phyloP scores from a whole-genome alignment of 1,139 yeast genomes.

The Sugiyamaella grinbergsii region DNA sequence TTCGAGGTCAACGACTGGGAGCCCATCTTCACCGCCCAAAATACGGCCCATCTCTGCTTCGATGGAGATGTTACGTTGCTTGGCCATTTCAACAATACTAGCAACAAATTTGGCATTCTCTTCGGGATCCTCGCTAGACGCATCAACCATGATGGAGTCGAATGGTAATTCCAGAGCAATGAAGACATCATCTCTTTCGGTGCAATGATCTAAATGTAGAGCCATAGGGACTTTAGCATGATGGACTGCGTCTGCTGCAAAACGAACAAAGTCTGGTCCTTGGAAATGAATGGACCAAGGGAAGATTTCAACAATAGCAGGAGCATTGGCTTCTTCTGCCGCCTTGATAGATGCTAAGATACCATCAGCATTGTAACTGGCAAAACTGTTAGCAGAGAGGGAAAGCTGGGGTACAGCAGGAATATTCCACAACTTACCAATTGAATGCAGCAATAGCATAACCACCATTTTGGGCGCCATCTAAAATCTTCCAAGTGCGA shows the following conservation, averaged over 20 bases:
- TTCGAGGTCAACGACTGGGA: constrained; percentile 35
- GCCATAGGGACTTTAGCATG: constrained; percentile 36
- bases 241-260: constrained; percentile 33
- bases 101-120: constrained; percentile 32
- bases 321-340: constrained; percentile 35
- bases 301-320: constrained; percentile 38
- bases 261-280: constrained; percentile 33
- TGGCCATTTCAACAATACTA: constrained; percentile 32
- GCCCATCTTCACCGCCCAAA: constrained; percentile 39
- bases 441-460: constrained; percentile 37
- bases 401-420: neutral
- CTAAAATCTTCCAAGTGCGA: constrained; percentile 34
- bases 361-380: constrained; percentile 35
- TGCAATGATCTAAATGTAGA: constrained; percentile 38
- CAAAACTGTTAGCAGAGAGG: neutral
- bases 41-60: constrained; percentile 40
- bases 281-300: constrained; percentile 39
- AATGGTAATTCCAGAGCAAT: constrained; percentile 35
- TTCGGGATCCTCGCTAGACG: constrained; percentile 35
- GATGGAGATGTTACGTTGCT: constrained; percentile 33
- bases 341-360: constrained; percentile 35
- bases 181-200: constrained; percentile 31
- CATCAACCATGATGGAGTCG: constrained; percentile 40
- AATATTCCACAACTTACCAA: constrained; percentile 21
- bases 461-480: constrained; percentile 32